Percentiles rank a stretch among this genome's conserved stretches.
These are phyloP conservation scores for Neurospora sp. DNA, from an alignment of 495 filamentous ascomycete genomes.

Conservation along the genomic window DNA sequence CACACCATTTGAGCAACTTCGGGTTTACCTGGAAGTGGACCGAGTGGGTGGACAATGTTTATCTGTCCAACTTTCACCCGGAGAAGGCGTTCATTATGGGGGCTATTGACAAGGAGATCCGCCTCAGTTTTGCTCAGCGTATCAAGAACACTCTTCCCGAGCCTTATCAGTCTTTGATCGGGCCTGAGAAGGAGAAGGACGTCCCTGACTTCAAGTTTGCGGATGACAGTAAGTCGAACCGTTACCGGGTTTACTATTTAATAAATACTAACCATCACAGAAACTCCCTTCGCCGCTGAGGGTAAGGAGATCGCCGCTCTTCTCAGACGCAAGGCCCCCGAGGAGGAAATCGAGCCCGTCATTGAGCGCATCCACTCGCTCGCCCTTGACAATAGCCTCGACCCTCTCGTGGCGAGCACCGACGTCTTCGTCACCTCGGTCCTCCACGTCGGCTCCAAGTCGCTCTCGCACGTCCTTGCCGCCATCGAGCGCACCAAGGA, in stretches of 20 bases:
- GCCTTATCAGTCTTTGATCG: conserved; percentile 72
- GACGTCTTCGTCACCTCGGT: conserved; percentile 90
- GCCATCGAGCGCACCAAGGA: conserved; percentile 96
- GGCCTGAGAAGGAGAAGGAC: conserved; percentile 83
- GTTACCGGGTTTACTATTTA: neutral
- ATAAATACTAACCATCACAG: conserved; percentile 32
- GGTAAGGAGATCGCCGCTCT: conserved; percentile 69
- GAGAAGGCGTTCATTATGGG: conserved; percentile 88
- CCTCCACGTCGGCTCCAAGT: conserved; percentile 87
- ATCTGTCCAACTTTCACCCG: conserved; percentile 65
- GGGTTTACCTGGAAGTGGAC: conserved; percentile 99
- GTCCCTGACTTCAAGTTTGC: conserved; percentile 89
- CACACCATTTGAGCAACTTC: conserved; percentile 96
- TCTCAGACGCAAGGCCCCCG: conserved; percentile 71
- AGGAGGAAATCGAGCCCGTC: conserved; percentile 67
- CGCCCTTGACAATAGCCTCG: conserved; percentile 56
- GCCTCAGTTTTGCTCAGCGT: conserved; percentile 89
- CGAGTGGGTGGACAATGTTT: conserved; percentile 89
- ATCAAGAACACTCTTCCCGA: conserved; percentile 89
- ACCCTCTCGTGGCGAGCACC: conserved; percentile 71
- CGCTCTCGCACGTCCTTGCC: conserved; percentile 87
- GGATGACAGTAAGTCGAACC: conserved; percentile 52
- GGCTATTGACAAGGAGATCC: conserved; percentile 91
- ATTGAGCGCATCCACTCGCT: conserved; percentile 68
- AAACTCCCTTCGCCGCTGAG: conserved; percentile 69